Base-by-base conservation (phyloP, 2,329 filamentous ascomycete genomes). In the Westerdykella aurantiaca region DNA sequence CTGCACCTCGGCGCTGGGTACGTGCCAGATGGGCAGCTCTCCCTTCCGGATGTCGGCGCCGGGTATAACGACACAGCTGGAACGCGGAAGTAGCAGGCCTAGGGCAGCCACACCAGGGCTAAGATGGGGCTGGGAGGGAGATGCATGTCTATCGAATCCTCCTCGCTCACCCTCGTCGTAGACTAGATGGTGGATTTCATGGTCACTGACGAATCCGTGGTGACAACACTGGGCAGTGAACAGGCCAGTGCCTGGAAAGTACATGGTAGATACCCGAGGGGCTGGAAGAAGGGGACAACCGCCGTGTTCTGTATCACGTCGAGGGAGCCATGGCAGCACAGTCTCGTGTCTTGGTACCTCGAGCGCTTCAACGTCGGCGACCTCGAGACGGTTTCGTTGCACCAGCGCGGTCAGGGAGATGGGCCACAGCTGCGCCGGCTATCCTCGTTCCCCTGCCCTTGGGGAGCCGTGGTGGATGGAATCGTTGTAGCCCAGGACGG, bases 401-500 rank as follows among this genome's bases (percentile, higher is more conserved):
- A 63, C 58, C 22, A 40, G 18, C 25, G 29, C 11, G n/a, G 33
- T 35, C 33, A 29, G 44, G 17, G 42, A 43, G 45, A 45, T 47
- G 49, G 48, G 48, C 45, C 38, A 48, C 38, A 22, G 51, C 39
- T 43, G 48, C 40, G 43, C 44, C 48, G 43, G 47, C 50, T 50
- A 52, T 59, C 57, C 47, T 56, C 55, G 53, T 63, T 57, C 58
- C 56, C 58, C 51, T 49, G 44, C 38, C 34, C 38, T 51, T 53
- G 51, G 58, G 47, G 38, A 40, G 37, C 40, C 34, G 39, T 46
- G 40, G 37, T 38, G 48, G 38, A 35, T 43, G n/a, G n/a, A n/a
- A n/a, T n/a, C n/a, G n/a, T n/a, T n/a, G 18, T 21, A 21, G 18
- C 18, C 18, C 18, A 4, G 6, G 18, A 21, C 3, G 37, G 18